phyloP scores from a whole-genome alignment of 2,329 filamentous ascomycete genomes.

The Cercospora sesami region DNA sequence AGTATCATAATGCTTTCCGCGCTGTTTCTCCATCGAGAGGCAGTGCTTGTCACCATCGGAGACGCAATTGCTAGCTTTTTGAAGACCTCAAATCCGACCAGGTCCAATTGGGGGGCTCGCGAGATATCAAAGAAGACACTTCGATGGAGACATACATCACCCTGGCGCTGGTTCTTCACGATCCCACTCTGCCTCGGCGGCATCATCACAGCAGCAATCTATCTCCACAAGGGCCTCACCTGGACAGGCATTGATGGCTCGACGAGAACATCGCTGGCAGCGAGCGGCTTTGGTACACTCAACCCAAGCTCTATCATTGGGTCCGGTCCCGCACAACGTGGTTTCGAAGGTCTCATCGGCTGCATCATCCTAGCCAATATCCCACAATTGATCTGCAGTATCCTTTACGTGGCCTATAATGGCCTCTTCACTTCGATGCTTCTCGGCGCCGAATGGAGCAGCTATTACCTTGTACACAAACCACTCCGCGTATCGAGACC shows the following conservation, averaged over 20 bases:
- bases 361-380: conserved; percentile 16
- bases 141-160: not conserved
- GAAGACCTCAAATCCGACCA: conserved; percentile 22
- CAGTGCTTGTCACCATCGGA: conserved; percentile 25
- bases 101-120: not conserved
- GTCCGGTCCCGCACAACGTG: not conserved
- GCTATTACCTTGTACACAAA: conserved; percentile 39
- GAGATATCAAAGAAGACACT: not conserved
- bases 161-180: conserved; percentile 13
- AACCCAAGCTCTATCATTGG: conserved; percentile 13
- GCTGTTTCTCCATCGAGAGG: conserved; percentile 16
- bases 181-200: conserved; percentile 13
- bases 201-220: not conserved
- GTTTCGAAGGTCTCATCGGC: conserved; percentile 3
- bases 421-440: conserved; percentile 18
- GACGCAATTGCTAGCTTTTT: conserved; percentile 29
- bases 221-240: not conserved
- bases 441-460: conserved; percentile 46
- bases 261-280: not conserved
- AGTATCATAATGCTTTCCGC: conserved; percentile 21
- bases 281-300: conserved; percentile 13
- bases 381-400: conserved; percentile 20
- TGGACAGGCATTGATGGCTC: not conserved
- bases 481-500: conserved; percentile 44
- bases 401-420: conserved; percentile 23